These are phyloP conservation scores for Penicillium paradoxum DNA, from an alignment of 495 filamentous ascomycete genomes.

Conservation along the genomic window DNA sequence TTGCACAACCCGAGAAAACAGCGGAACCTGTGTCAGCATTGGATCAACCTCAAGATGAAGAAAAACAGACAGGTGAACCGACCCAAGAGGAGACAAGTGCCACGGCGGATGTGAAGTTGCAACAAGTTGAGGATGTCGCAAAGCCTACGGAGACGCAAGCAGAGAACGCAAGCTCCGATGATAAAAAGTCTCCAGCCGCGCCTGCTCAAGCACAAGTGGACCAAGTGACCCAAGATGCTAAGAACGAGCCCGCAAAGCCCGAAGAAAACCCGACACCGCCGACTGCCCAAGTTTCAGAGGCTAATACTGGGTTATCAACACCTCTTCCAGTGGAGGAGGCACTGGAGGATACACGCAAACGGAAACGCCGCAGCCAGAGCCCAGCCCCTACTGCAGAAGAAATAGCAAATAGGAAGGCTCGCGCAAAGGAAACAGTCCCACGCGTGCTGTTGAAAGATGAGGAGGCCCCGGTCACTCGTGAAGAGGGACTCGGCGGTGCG, in stretches of 20 bases:
- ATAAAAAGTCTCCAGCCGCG: not conserved
- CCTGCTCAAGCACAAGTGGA: not conserved
- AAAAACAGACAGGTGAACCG: not conserved
- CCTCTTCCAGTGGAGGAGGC: conserved; percentile 33
- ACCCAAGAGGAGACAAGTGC: conserved; percentile 4
- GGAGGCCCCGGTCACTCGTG: conserved; percentile 7
- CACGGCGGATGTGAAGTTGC: conserved; percentile 19
- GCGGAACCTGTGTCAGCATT: not conserved
- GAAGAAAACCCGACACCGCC: conserved; percentile 15
- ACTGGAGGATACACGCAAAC: conserved; percentile 59
- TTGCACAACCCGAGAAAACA: conserved; percentile 5
- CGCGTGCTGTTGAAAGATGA: conserved; percentile 29
- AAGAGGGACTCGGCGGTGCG: conserved; percentile 4
- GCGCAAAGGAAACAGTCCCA: conserved; percentile 29
- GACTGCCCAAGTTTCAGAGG: conserved; percentile 19
- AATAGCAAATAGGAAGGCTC: conserved; percentile 43
- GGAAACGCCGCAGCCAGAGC: conserved; percentile 68
- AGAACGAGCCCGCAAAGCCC: conserved; percentile 5
- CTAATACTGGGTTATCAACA: conserved; percentile 30
- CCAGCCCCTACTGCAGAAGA: conserved; percentile 53
- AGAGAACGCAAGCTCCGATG: not conserved
- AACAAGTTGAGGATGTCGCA: conserved; percentile 17
- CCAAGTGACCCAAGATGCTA: not conserved
- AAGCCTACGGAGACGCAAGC: conserved; percentile 2
- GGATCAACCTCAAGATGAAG: not conserved